Base-by-base conservation (phyloP, 805 yeast genomes). In the Schwanniomyces yamadae region DNA sequence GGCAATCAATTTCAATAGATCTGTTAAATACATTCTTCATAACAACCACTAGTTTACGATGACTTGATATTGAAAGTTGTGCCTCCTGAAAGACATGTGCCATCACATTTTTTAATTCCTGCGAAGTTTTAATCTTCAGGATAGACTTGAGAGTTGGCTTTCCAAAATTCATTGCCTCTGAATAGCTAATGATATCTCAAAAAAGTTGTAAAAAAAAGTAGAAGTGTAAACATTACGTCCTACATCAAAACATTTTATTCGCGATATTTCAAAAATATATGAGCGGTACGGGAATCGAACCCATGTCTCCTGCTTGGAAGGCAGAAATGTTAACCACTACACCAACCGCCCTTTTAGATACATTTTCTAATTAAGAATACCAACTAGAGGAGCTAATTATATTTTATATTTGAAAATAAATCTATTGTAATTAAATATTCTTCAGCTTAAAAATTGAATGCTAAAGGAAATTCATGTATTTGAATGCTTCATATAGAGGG, bases 281-380 rank as follows among this genome's bases (percentile, higher is more conserved):
- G 87, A 81, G 80, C 79, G 82, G 81, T 80, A 79, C 83, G 88
- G 84, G 91, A 83, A 80, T 83, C 89, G 91, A 83, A 83, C 91
- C 89, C 90, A 77, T 81, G 87, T 78, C 90, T 71, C 82, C 78
- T 79, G 88, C 90, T 84, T 83, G 90, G 90, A 84, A 83, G 89
- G 89, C 88, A 79, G 77, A 79, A 71, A 82, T 83, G 86, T 79
- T 83, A 80, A 79, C 91, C 90, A 80, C 86, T 83, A 82, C 87
- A 83, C 91, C 80, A 83, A 81, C 81, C 83, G 78, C 83, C 87
- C 88, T 16, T 16, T 14, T 26, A n/a, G n/a, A n/a, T n/a, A n/a
- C n/a, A n/a, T n/a, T n/a, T n/a, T n/a, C n/a, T n/a, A n/a, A n/a
- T n/a, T n/a, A n/a, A n/a, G n/a, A n/a, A n/a, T n/a, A n/a, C n/a